phyloP scores from a whole-genome alignment of 352 stramenopile genomes.

The Elongisporangium anandrum region DNA sequence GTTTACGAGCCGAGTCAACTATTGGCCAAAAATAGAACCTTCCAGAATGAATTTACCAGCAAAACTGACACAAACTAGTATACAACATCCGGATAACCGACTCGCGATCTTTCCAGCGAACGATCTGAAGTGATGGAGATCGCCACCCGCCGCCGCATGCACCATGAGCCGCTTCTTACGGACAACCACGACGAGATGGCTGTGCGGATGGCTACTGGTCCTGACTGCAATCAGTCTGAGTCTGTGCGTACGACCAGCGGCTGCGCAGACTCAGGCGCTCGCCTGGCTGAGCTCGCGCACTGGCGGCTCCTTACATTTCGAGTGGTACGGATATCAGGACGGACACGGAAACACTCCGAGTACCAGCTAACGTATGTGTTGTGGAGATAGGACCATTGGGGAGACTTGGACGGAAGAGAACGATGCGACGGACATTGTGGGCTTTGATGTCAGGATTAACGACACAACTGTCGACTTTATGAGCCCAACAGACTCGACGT shows the following conservation, averaged over 20 bases:
- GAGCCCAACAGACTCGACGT: constrained; percentile 5
- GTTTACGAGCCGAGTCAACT: no score
- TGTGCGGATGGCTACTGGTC: constrained; percentile 6
- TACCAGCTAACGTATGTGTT: no score
- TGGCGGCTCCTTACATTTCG: constrained; percentile 29
- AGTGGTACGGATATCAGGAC: constrained; percentile 15
- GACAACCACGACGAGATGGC: not conserved
- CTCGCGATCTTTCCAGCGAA: not conserved
- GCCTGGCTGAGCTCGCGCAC: constrained; percentile 13
- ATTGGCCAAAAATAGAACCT: no score
- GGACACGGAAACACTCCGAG: not conserved
- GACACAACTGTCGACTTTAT: constrained; percentile 8
- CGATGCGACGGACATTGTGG: constrained; percentile 18
- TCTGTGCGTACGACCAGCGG: not conserved
- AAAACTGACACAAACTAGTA: no score
- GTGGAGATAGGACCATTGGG: constrained; percentile 26
- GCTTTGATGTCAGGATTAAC: constrained; percentile 20
- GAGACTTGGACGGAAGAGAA: constrained; percentile 11
- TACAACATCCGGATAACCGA: not conserved
- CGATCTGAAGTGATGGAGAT: not conserved
- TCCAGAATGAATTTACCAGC: no score
- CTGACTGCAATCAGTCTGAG: constrained; percentile 1
- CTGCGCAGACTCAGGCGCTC: not conserved
- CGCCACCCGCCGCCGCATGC: no score
- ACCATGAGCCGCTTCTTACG: not conserved